Conservation (phyloP, 345 rosid species). For the Litchi chinensis region DNA sequence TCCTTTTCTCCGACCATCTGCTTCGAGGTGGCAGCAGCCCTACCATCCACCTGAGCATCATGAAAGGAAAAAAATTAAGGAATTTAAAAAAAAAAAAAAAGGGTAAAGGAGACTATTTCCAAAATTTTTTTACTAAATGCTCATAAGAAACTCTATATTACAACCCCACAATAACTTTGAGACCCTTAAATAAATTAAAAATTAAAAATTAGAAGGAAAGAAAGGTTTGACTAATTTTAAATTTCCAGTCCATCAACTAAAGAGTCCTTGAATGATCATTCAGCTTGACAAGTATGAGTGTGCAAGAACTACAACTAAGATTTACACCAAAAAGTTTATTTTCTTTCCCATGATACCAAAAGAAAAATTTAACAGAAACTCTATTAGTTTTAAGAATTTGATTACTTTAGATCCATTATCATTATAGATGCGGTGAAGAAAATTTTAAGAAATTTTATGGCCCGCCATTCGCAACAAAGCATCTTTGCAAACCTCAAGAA, state of each 20-base stretch:
- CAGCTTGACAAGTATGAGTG: neutral
- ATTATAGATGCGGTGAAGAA: neutral
- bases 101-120: neutral
- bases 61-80: conserved; percentile 12
- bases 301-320: neutral
- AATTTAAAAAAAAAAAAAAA: neutral
- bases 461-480: neutral
- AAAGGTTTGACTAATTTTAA: neutral
- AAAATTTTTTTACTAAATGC: neutral
- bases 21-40: conserved; percentile 48
- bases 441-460: neutral
- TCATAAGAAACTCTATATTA: neutral
- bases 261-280: neutral
- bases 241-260: neutral
- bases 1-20: conserved; percentile 56
- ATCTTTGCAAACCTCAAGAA: neutral
- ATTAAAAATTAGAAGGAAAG: neutral
- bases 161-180: neutral
- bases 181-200: neutral
- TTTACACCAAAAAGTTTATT: neutral
- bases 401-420: neutral
- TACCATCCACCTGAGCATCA: conserved; percentile 55
- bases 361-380: neutral
- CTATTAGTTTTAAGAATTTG: neutral
- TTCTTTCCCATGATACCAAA: neutral